phyloP scores from a whole-genome alignment of 2,329 filamentous ascomycete species.

The Penicillium freii region DNA sequence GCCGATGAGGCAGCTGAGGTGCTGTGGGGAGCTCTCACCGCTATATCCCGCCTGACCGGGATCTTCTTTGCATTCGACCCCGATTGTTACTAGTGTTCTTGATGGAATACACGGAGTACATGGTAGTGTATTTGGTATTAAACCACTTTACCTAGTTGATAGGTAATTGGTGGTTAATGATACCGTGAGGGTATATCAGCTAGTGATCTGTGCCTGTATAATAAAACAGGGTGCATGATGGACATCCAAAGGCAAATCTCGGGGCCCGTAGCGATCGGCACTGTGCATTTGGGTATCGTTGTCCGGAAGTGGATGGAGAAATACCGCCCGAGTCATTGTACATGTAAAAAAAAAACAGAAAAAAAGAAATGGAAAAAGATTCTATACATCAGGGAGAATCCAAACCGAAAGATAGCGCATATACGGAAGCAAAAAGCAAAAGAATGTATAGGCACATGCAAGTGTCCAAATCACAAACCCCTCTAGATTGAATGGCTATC shows the following conservation, averaged over 20 bases:
- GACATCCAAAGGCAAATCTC: not conserved
- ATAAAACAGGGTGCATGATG: not conserved
- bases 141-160: slow-evolving; percentile 1
- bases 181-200: not conserved
- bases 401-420: not conserved
- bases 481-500: slow-evolving; percentile 36
- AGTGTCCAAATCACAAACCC: slow-evolving; percentile 18
- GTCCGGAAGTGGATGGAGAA: not conserved
- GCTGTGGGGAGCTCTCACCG: no score
- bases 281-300: not conserved
- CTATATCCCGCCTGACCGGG: no score
- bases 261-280: not conserved
- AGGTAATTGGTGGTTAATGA: not conserved
- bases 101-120: not conserved
- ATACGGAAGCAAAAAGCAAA: slow-evolving; percentile 1
- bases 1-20: no score
- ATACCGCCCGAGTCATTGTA: slow-evolving; percentile 3
- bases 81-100: not conserved
- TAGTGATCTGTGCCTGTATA: not conserved
- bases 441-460: slow-evolving; percentile 10
- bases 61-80: no score
- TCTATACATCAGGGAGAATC: slow-evolving; percentile 15
- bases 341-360: not conserved
- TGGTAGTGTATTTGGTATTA: not conserved
- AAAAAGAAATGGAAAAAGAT: not conserved